phyloP scores from a whole-genome alignment of 176 grass and related monocot genomes.

The Oryza australiensis region DNA sequence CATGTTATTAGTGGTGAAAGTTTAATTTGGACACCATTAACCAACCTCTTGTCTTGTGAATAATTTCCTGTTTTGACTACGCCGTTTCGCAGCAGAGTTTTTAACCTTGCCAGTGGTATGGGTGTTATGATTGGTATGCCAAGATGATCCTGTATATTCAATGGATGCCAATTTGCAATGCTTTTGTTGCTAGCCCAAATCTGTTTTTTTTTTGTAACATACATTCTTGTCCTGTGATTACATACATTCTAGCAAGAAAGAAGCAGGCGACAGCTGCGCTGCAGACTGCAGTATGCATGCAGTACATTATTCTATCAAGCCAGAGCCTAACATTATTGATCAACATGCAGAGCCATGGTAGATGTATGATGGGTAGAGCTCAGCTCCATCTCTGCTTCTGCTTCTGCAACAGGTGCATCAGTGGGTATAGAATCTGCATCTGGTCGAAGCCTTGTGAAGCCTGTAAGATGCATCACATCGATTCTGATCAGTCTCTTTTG shows the following conservation, averaged over 20 bases:
- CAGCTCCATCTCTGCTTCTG: constrained; percentile 34
- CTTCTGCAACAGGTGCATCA: constrained; percentile 66
- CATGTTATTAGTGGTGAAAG: background rate
- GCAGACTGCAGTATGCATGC: background rate
- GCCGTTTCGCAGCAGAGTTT: constrained; percentile 1
- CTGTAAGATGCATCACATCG: constrained; percentile 23
- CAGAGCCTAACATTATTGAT: background rate
- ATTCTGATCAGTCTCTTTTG: background rate
- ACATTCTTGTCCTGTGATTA: background rate
- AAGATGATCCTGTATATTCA: background rate
- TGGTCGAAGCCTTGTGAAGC: constrained; percentile 48
- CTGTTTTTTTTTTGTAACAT: background rate
- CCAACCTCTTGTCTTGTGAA: constrained; percentile 35
- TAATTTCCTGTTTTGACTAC: constrained; percentile 25
- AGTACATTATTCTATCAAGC: background rate
- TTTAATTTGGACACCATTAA: constrained; percentile 43
- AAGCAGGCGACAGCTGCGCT: background rate
- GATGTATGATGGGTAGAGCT: background rate
- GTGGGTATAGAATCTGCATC: constrained; percentile 68
- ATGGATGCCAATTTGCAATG: background rate
- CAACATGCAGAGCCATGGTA: background rate
- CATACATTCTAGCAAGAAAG: background rate
- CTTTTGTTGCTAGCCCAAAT: background rate
- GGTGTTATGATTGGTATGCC: background rate
- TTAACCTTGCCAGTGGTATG: constrained; percentile 2